A percentile compares a stretch with the other conserved stretches of the same genome.
These are phyloP conservation scores for Leccinellum luteum DNA, from an alignment of 768 basidiomycete species.

Conservation along the genomic window DNA sequence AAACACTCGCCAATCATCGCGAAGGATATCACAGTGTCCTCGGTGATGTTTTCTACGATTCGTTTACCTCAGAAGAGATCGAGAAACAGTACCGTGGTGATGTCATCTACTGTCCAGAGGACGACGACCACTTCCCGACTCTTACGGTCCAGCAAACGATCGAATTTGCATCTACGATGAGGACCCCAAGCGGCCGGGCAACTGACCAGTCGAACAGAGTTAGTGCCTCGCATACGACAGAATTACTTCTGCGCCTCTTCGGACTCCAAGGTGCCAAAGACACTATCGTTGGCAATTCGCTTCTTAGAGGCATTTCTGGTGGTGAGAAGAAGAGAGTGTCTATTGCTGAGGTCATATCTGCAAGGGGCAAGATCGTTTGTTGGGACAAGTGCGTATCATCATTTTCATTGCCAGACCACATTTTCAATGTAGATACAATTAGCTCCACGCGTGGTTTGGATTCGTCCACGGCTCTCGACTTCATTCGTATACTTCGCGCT, in stretches of 20 bases:
- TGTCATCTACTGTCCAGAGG: slow-evolving; percentile 39
- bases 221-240: slow-evolving; percentile 31
- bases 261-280: slow-evolving; percentile 70
- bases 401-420: not conserved
- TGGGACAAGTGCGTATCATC: slow-evolving; percentile 71
- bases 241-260: slow-evolving; percentile 64
- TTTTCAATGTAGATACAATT: slow-evolving; percentile 1
- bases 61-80: slow-evolving; percentile 45
- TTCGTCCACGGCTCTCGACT: slow-evolving; percentile 71
- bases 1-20: slow-evolving; percentile 48
- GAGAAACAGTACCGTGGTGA: slow-evolving; percentile 45
- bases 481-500: slow-evolving; percentile 62
- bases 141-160: slow-evolving; percentile 49
- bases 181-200: slow-evolving; percentile 36
- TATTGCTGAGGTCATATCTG: slow-evolving; percentile 69
- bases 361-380: slow-evolving; percentile 56
- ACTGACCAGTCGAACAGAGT: slow-evolving; percentile 22
- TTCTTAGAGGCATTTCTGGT: slow-evolving; percentile 70
- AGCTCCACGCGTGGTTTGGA: slow-evolving; percentile 68
- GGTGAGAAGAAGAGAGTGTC: slow-evolving; percentile 80
- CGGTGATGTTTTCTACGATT: slow-evolving; percentile 44
- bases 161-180: slow-evolving; percentile 51
- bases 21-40: slow-evolving; percentile 40
- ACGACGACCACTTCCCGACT: slow-evolving; percentile 22
- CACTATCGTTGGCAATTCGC: slow-evolving; percentile 76